A percentile compares a stretch with the other conserved stretches of the same genome.
phyloP scores from a whole-genome alignment of 768 basidiomycete genomes.

The Xanthoconium stramineum region DNA sequence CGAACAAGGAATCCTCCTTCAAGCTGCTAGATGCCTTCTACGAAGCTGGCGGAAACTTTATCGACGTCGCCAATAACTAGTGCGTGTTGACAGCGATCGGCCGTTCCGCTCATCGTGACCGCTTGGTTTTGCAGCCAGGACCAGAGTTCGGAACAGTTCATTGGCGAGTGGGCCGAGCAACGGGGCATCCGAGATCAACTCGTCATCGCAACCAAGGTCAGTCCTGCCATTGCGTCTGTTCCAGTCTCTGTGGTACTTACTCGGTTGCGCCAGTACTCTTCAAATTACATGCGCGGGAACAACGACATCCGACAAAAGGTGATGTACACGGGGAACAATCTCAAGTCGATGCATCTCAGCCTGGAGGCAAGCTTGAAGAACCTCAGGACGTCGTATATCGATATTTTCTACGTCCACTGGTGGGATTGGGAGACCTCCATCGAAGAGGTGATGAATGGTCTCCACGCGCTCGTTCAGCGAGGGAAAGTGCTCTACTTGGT shows the following conservation, averaged over 20 bases:
- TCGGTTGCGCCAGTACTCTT: conserved; percentile 21
- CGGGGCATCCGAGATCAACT: conserved; percentile 45
- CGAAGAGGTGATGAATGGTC: conserved; percentile 43
- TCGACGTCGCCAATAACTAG: conserved; percentile 49
- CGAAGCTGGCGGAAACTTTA: conserved; percentile 46
- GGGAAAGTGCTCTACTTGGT: conserved; percentile 45
- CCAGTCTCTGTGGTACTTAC: too few species aligned
- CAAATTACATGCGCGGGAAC: conserved; percentile 14
- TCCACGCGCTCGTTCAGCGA: conserved; percentile 41
- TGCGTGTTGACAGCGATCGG: conserved; percentile 8
- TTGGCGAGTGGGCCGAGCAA: conserved; percentile 49
- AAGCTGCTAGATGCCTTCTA: conserved; percentile 37
- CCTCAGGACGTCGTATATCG: conserved; percentile 55
- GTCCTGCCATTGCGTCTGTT: not conserved
- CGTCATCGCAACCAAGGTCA: conserved; percentile 44
- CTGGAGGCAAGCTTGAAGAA: conserved; percentile 40
- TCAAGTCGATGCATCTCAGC: conserved; percentile 31
- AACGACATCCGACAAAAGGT: conserved; percentile 16
- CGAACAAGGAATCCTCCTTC: conserved; percentile 42
- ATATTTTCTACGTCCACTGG: conserved; percentile 54
- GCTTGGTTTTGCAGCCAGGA: conserved; percentile 39
- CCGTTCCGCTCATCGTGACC: not conserved
- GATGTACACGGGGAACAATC: conserved; percentile 36
- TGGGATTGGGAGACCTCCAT: conserved; percentile 47
- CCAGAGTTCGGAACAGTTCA: conserved; percentile 51